Conservation (phyloP, 495 filamentous ascomycete genomes). For the Penicillium lagena region DNA sequence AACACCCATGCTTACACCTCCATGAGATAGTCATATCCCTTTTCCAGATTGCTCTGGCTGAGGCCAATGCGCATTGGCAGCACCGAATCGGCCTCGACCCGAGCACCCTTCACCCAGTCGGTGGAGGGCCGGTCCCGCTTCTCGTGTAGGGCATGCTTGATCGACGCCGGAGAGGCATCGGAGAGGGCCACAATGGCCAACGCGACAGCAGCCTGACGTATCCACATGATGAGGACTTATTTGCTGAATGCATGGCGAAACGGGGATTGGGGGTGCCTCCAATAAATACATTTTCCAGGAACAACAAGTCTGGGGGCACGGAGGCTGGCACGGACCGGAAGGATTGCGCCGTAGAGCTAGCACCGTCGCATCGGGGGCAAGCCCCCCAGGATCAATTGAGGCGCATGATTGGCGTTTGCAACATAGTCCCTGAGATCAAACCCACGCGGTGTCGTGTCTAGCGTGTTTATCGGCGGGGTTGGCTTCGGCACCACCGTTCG, state of each 20-base stretch:
- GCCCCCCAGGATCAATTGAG: too few relatives aligned
- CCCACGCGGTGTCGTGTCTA: too few relatives aligned
- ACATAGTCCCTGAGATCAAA: too few relatives aligned
- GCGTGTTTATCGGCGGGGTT: too few relatives aligned
- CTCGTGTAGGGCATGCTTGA: constrained; percentile 37
- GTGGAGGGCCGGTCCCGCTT: constrained; percentile 17
- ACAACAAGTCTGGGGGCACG: background rate
- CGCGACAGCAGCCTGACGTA: constrained; percentile 18
- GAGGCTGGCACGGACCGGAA: background rate
- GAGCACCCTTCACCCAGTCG: constrained; percentile 28
- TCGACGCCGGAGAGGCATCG: constrained; percentile 23
- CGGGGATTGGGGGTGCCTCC: background rate
- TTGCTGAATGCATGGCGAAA: background rate
- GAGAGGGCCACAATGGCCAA: constrained; percentile 21
- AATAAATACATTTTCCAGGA: background rate
- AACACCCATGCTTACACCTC: constrained; percentile 11
- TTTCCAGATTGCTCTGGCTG: constrained; percentile 22
- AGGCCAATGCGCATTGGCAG: constrained; percentile 25
- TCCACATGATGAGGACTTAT: constrained; percentile 6
- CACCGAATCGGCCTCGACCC: constrained; percentile 19
- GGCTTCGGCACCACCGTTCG: too few relatives aligned
- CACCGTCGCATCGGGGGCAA: too few relatives aligned
- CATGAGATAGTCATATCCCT: constrained; percentile 22
- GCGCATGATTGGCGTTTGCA: too few relatives aligned
- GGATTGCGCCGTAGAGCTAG: too few relatives aligned